Conservation (phyloP, 768 basidiomycete genomes). For the Nidula microcarpa region DNA sequence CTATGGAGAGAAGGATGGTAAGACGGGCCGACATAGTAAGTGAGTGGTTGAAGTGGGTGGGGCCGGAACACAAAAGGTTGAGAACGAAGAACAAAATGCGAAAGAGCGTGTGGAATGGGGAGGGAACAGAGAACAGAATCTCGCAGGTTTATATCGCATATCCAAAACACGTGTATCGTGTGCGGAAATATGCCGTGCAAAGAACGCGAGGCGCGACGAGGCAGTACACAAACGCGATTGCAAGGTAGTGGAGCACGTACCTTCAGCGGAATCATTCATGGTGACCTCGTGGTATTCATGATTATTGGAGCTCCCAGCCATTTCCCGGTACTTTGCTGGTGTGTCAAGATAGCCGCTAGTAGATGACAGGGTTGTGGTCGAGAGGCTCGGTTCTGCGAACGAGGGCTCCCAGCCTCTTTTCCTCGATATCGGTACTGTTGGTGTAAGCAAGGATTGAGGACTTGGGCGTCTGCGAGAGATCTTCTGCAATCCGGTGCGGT, state of each 20-base stretch:
- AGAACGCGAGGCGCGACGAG: background rate
- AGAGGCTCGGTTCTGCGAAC: constrained; percentile 50
- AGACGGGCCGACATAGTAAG: constrained; percentile 28
- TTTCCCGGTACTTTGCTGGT: constrained; percentile 58
- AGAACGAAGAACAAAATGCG: constrained; percentile 1
- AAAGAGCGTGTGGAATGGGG: constrained; percentile 6
- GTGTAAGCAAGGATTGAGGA: constrained; percentile 27
- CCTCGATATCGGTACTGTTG: constrained; percentile 38
- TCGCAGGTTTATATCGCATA: background rate
- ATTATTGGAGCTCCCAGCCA: constrained; percentile 33
- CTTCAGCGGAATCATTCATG: constrained; percentile 20
- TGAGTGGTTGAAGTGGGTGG: constrained; percentile 4
- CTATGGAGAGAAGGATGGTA: constrained; percentile 55
- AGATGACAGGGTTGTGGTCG: constrained; percentile 47
- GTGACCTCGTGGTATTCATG: constrained; percentile 22
- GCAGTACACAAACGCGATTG: background rate
- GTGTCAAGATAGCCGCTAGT: constrained; percentile 68
- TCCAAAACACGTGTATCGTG: background rate
- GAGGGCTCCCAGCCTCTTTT: constrained; percentile 78
- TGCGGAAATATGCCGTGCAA: background rate
- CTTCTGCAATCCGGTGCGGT: constrained; percentile 1
- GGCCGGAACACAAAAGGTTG: constrained; percentile 9
- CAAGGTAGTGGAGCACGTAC: constrained; percentile 8
- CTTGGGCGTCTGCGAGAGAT: constrained; percentile 14
- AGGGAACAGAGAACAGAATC: constrained; percentile 4